A percentile compares a stretch with the other conserved stretches of the same genome.
Conservation (phyloP, 106 monocot species). For the Dendrobium officinale region DNA sequence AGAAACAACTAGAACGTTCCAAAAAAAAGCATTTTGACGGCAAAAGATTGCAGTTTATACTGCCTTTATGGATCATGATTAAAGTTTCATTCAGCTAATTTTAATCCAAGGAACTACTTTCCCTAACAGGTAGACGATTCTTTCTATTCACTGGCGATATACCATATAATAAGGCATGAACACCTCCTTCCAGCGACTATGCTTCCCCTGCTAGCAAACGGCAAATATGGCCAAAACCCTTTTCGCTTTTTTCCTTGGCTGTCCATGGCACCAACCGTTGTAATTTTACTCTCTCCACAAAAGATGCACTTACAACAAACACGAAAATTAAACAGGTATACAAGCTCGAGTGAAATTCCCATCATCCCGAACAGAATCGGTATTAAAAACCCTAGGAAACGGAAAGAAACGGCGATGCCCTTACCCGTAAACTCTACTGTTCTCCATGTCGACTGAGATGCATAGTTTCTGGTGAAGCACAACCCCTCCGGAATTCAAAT, state of each 20-base stretch:
- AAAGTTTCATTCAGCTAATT: background rate
- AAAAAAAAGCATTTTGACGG: background rate
- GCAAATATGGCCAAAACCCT: background rate
- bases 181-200: background rate
- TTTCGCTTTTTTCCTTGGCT: background rate
- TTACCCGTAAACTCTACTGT: constrained; percentile 71
- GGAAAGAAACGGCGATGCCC: background rate
- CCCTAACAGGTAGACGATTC: background rate
- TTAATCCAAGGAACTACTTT: background rate
- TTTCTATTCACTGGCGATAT: background rate
- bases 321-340: background rate
- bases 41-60: background rate
- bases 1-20: background rate
- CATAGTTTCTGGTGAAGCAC: constrained; percentile 94
- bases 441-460: constrained; percentile 82
- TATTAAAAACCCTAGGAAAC: background rate
- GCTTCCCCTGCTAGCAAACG: background rate
- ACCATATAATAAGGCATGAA: background rate
- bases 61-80: background rate
- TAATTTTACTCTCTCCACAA: background rate
- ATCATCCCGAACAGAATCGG: background rate
- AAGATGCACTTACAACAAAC: background rate
- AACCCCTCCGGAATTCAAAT: constrained; percentile 31
- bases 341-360: background rate
- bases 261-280: background rate